phyloP scores from a whole-genome alignment of 148 eudicot species.

The Heliamphora exappendiculata region DNA sequence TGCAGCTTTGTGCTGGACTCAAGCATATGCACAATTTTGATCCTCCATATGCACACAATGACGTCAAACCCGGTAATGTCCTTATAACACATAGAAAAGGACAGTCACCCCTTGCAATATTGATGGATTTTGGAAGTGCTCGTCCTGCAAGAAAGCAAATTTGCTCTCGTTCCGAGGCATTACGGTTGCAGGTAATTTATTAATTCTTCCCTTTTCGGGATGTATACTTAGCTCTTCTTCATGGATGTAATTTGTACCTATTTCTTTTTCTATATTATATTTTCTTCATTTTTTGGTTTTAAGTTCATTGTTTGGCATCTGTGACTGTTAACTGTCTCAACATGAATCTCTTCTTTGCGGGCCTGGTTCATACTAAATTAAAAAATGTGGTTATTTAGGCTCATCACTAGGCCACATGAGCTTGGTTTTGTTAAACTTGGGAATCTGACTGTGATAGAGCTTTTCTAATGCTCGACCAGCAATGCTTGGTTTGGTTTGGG shows the following conservation, averaged over 20 bases:
- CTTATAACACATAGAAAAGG: conserved; percentile 76
- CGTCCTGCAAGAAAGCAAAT: conserved; percentile 89
- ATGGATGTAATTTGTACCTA: background rate
- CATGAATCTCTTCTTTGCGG: background rate
- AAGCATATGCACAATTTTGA: conserved; percentile 87
- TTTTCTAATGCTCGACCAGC: background rate
- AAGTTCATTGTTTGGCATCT: background rate
- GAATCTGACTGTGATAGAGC: background rate
- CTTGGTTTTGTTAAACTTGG: too few species aligned
- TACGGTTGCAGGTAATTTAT: conserved; percentile 71
- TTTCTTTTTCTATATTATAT: background rate
- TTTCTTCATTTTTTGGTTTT: background rate
- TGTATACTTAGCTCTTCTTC: background rate
- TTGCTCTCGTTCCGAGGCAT: conserved; percentile 74
- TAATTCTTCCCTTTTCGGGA: background rate
- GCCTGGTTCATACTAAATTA: background rate
- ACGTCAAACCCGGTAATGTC: conserved; percentile 93
- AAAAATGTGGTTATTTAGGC: background rate
- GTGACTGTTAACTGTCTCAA: background rate
- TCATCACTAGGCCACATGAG: background rate
- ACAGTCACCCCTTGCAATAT: conserved; percentile 62
- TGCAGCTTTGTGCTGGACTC: conserved; percentile 95
- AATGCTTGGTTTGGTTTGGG: background rate
- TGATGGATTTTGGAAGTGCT: conserved; percentile 97
- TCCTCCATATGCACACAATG: conserved; percentile 94